Conservation (phyloP, 73 alveolate species). For the Breviolum minutum region DNA sequence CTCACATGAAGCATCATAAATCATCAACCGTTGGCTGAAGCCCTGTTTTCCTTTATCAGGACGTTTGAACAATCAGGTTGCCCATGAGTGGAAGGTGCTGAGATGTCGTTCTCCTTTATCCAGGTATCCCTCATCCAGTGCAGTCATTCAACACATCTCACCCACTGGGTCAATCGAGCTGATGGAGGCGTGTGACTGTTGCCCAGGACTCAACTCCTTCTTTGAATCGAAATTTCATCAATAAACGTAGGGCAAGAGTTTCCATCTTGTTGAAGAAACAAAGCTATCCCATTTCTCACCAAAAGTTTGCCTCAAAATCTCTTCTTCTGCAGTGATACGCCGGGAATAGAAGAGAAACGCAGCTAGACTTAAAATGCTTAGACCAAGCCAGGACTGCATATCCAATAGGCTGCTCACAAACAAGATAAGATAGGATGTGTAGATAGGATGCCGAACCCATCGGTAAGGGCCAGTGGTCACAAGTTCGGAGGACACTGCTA, state of each 20-base stretch:
- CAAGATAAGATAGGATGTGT: constrained; percentile 55
- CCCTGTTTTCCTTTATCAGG: too few relatives aligned
- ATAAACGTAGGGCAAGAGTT: constrained; percentile 21
- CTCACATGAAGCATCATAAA: too few relatives aligned
- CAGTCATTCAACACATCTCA: too few relatives aligned
- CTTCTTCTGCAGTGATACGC: constrained; percentile 68
- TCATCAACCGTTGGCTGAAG: too few relatives aligned
- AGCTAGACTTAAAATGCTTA: background rate
- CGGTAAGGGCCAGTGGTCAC: constrained; percentile 59
- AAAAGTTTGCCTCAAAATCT: constrained; percentile 29
- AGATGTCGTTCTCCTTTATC: too few relatives aligned
- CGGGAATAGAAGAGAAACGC: constrained; percentile 26
- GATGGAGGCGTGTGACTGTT: too few relatives aligned
- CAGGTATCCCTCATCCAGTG: too few relatives aligned
- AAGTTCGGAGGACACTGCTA: constrained; percentile 53
- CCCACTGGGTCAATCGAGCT: too few relatives aligned
- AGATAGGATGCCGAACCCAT: constrained; percentile 68
- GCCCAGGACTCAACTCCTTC: too few relatives aligned
- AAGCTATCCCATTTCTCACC: constrained; percentile 50
- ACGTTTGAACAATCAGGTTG: too few relatives aligned
- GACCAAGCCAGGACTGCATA: constrained; percentile 19
- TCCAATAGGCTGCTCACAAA: constrained; percentile 29
- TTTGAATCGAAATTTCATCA: background rate
- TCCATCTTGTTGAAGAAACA: background rate
- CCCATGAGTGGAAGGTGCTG: too few relatives aligned